phyloP scores from a whole-genome alignment of 2,329 filamentous ascomycete genomes.

The Trichoderma citrinoviride region DNA sequence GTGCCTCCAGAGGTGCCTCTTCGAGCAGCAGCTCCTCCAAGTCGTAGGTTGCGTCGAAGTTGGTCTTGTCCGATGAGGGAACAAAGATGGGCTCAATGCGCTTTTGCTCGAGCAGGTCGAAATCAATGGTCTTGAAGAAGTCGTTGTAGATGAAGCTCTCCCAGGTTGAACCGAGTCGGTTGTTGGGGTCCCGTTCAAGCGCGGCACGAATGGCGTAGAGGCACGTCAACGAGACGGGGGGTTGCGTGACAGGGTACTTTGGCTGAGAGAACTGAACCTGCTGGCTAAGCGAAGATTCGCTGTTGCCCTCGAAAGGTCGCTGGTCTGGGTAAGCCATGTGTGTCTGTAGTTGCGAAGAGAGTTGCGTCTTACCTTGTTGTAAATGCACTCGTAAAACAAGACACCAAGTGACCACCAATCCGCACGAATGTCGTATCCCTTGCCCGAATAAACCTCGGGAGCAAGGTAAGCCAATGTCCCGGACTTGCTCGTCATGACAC shows the following conservation, averaged over 20 bases:
- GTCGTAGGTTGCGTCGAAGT: constrained; percentile 98
- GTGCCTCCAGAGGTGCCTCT: constrained; percentile 89
- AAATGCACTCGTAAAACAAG: constrained; percentile 99
- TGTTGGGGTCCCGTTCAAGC: constrained; percentile 74
- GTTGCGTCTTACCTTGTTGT: constrained; percentile 72
- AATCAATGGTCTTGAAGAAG: constrained; percentile 86
- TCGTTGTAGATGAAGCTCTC: constrained; percentile 82
- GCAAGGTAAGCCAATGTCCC: constrained; percentile 94
- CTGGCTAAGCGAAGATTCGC: constrained; percentile 73
- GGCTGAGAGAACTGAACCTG: constrained; percentile 79
- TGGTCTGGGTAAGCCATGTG: constrained; percentile 36
- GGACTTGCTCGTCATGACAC: constrained; percentile 88
- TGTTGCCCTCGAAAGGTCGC: constrained; percentile 91
- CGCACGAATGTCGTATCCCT: constrained; percentile 83
- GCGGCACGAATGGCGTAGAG: constrained; percentile 84
- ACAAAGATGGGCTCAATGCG: constrained; percentile 87
- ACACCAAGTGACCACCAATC: constrained; percentile 99
- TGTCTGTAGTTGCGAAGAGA: not conserved
- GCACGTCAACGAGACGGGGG: constrained; percentile 83
- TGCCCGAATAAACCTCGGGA: constrained; percentile 89
- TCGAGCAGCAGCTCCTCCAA: constrained; percentile 90
- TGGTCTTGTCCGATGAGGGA: constrained; percentile 95
- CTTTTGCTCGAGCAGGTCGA: constrained; percentile 78
- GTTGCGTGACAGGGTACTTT: constrained; percentile 87
- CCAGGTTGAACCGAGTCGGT: constrained; percentile 83